Base-by-base conservation (phyloP, 371 early-diverging fungal genomes). In the Saksenaea vasiformis region DNA sequence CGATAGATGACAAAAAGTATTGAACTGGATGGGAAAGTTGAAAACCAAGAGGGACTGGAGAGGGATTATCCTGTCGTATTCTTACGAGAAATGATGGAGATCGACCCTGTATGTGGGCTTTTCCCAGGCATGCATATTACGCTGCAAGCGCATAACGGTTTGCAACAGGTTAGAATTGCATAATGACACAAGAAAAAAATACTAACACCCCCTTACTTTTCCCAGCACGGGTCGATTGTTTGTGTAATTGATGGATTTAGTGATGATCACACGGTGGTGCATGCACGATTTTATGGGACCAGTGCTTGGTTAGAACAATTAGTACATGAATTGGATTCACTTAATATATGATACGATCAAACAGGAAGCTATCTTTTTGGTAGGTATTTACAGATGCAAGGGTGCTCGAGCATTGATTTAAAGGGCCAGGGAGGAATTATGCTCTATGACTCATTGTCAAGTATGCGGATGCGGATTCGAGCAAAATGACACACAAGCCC, bases 401-500 rank as follows among this genome's bases (percentile, higher is more conserved):
- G 41, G 53, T 8, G 19, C 22, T 24, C 31, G 54, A 13, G 35
- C 54, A 47, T n/a, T 28, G 26, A 17, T 44, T 43, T 22, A 54
- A 54, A 15, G 51, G 37, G 37, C 17, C 15, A n/a, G 26, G 19
- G 26, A 13, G 58, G 15, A 34, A 13, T 14, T 55, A 28, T 28
- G 15, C 27, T 35, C 55, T 41, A 28, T 60, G 47, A 44, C 38
- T 13, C 19, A 34, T 35, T 54, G 61, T 27, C 31, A 26, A 43
- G 36, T 60, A 19, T 66, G 24, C 22, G 62, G 64, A 19, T 66
- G 24, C 22, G 62, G 64, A 51, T 64, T 51, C 68, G 67, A 65
- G 69, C 62, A 55, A 77, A 74, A 34, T 75, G 75, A 65, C 67
- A 71, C n/a, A 75, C 58, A 7, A 75, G 62, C 28, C 69, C 69